Evolutionary conservation across 1,139 yeast species (phyloP).

Genomic region (Meyerozyma elateridarum): DNA sequence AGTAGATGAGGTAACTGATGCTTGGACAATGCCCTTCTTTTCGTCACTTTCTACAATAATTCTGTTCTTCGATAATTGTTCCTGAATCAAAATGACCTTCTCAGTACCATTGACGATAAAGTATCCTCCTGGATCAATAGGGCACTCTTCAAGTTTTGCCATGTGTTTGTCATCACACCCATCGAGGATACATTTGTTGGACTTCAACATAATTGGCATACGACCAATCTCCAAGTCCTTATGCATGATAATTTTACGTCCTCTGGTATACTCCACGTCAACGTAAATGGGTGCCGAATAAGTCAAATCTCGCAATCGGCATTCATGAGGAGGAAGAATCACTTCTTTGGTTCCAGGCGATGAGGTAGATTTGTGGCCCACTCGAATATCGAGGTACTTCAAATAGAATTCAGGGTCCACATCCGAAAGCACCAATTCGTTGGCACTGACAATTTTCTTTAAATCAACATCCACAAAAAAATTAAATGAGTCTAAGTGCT

Average conservation of each 20-base stretch:
- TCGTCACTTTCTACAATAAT: constrained; percentile 97
- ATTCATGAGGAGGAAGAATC: constrained; percentile 88
- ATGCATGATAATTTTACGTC: constrained; percentile 84
- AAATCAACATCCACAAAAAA: constrained; percentile 92
- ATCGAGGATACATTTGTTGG: constrained; percentile 82
- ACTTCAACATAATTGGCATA: constrained; percentile 96
- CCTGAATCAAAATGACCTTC: constrained; percentile 93
- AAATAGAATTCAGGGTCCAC: constrained; percentile 96
- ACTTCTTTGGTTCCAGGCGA: constrained; percentile 53
- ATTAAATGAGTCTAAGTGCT: constrained; percentile 94
- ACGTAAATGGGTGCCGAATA: constrained; percentile 96
- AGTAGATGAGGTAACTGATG: constrained; percentile 95
- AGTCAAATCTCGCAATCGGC: constrained; percentile 90
- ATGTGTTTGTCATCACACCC: constrained; percentile 75
- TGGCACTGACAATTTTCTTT: constrained; percentile 87
- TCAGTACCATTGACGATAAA: constrained; percentile 97
- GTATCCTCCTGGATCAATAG: constrained; percentile 98
- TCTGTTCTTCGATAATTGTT: constrained; percentile 93
- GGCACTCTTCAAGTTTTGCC: constrained; percentile 92
- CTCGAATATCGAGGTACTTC: constrained; percentile 86
- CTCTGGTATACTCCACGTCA: constrained; percentile 95
- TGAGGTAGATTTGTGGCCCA: constrained; percentile 64
- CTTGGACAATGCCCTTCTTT: constrained; percentile 90
- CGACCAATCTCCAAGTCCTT: constrained; percentile 91
- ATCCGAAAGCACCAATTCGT: constrained; percentile 83